These are phyloP conservation scores for Brassica napus DNA, from an alignment of 345 rosid species.

Conservation along the genomic window DNA sequence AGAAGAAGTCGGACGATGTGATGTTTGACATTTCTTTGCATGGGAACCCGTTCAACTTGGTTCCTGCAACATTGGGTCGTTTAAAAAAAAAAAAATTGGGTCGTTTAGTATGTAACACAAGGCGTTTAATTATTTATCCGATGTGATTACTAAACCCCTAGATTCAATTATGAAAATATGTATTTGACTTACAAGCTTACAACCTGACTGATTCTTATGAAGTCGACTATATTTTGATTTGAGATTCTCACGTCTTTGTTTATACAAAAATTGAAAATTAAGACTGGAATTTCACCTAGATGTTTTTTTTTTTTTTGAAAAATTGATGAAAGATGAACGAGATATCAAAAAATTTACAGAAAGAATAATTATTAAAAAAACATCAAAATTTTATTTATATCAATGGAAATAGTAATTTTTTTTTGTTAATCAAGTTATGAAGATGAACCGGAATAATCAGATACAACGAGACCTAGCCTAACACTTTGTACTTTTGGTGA, in stretches of 20 bases:
- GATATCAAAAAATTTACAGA: background rate
- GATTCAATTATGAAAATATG: background rate
- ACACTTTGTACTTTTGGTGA: background rate
- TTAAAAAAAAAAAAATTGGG: background rate
- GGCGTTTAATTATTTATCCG: background rate
- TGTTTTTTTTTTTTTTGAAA: background rate
- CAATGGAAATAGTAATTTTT: too few species aligned
- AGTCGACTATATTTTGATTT: background rate
- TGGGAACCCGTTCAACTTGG: slow-evolving; percentile 57
- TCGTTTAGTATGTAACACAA: slow-evolving; percentile 14
- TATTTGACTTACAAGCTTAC: background rate
- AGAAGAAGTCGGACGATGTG: slow-evolving; percentile 59
- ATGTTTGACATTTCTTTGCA: slow-evolving; percentile 57
- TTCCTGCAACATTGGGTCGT: slow-evolving; percentile 34
- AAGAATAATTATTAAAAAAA: background rate
- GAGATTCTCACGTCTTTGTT: background rate
- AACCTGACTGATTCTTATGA: background rate
- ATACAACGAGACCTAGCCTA: background rate
- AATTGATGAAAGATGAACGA: background rate
- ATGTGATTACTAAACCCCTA: background rate
- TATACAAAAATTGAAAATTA: background rate
- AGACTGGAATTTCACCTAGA: background rate
- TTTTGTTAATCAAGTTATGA: background rate
- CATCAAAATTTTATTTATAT: background rate
- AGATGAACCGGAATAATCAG: background rate